These are phyloP conservation scores for Solanum piurae DNA, from an alignment of 257 asterid genomes.

Conservation along the genomic window DNA sequence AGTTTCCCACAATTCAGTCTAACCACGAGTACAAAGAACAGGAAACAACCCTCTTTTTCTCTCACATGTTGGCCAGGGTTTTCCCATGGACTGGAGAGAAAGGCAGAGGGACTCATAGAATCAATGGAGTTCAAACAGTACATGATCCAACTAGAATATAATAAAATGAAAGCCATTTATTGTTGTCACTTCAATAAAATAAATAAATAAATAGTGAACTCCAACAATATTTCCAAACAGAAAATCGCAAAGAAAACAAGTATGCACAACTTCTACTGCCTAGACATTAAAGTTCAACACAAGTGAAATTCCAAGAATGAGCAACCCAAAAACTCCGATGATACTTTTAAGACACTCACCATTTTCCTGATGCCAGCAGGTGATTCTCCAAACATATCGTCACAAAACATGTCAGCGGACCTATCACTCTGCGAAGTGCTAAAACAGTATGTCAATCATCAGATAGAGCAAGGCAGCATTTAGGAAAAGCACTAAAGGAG, in stretches of 20 bases:
- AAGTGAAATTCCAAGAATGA: too few relatives aligned
- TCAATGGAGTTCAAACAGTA: conserved; percentile 9
- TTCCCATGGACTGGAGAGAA: not conserved
- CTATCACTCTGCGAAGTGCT: conserved; percentile 60
- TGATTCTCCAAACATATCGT: conserved; percentile 92
- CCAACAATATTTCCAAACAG: too few relatives aligned
- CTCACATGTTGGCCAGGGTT: not conserved
- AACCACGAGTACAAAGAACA: not conserved
- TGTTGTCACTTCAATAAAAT: too few relatives aligned
- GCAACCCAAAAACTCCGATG: not conserved
- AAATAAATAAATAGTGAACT: too few relatives aligned
- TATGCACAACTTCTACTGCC: too few relatives aligned
- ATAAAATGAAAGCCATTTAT: not conserved
- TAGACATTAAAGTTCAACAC: too few relatives aligned
- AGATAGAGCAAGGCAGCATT: not conserved
- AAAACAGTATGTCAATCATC: conserved; percentile 1
- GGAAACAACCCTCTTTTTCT: not conserved
- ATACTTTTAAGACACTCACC: conserved; percentile 25
- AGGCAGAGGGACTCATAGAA: not conserved
- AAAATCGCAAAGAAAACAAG: too few relatives aligned
- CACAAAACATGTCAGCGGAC: conserved; percentile 64
- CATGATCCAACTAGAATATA: not conserved
- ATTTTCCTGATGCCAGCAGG: conserved; percentile 61
- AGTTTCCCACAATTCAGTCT: not conserved
- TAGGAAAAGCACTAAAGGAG: conserved; percentile 16